Base-by-base conservation (phyloP, 345 rosid species). In the Sonneratia caseolaris region DNA sequence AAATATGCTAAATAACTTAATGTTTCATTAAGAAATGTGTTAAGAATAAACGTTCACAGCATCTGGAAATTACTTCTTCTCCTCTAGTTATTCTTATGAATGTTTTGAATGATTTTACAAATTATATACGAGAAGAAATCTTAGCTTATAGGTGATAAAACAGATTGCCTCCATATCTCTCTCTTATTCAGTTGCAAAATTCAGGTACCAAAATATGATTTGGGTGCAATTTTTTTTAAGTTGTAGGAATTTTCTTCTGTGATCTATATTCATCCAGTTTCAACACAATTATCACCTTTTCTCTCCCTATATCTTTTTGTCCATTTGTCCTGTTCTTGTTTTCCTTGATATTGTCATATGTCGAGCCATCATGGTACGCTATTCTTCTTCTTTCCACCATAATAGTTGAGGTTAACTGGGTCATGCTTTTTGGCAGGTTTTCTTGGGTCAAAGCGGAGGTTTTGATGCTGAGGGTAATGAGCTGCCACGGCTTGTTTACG, bases 391-490 rank as follows among this genome's bases (percentile, higher is more conserved):
- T 47, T 47, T 47, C 51, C 51, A 13, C 51, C 3, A 53, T 13
- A 53, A 53, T 53, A 18, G 61, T 55, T 18, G 61, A 24, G 64
- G 64, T n/a, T 57, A 24, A 57, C n/a, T 8, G 21, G 9, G 64
- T 10, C 21, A 5, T n/a, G 11, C 7, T 37, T 45, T 7, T 64
- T 72, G 77, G 71, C 81, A 92, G 97, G 98, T 92, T 76, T 92
- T 90, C 96, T 82, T 90, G 69, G 98, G 96, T 61, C 94, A 88
- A 81, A 90, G 83, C 80, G 98, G 98, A 70, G 98, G 94, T 53
- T 93, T 86, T 78, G 98, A 92, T 82, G 81, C 91, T 22, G 98
- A 92, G 72, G 95, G 97, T 47, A 90, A 90, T 71, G 97, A 88
- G 84, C 82, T 92, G 74, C 95, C 98, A 0, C 88, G 90, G 32